Evolutionary conservation across 2,329 filamentous ascomycete genomes (phyloP).

Genomic region (Ceratocystis albifundus): DNA sequence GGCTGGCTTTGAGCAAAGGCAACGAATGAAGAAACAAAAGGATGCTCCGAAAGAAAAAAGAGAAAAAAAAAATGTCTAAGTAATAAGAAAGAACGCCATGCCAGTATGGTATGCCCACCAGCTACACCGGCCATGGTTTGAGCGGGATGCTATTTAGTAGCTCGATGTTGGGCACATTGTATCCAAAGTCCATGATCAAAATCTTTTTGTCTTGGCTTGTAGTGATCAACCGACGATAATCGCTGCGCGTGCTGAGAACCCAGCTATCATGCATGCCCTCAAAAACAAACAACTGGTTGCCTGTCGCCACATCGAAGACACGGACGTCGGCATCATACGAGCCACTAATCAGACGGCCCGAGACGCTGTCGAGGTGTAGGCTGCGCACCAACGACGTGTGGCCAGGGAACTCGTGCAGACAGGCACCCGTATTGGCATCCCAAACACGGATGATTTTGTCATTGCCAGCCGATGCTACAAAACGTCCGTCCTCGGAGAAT

Average conservation of each 20-base stretch:
- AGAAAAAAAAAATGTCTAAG: neutral
- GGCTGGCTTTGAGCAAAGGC: neutral
- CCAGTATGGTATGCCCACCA: neutral
- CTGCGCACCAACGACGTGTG: constrained; percentile 81
- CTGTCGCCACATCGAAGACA: constrained; percentile 78
- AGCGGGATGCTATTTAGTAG: constrained; percentile 40
- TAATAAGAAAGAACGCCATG: neutral
- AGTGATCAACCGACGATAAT: constrained; percentile 87
- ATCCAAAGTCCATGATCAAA: constrained; percentile 84
- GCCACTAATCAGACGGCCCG: constrained; percentile 75
- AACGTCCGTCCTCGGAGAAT: constrained; percentile 88
- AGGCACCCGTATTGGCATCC: constrained; percentile 80
- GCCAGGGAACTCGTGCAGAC: constrained; percentile 67
- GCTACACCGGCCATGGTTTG: neutral
- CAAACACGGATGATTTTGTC: constrained; percentile 94
- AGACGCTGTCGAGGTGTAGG: constrained; percentile 78
- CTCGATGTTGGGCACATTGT: constrained; percentile 44
- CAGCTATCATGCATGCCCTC: constrained; percentile 94
- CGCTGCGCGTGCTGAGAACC: constrained; percentile 91
- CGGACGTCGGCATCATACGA: constrained; percentile 95
- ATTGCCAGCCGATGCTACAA: constrained; percentile 86
- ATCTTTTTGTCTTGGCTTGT: constrained; percentile 91
- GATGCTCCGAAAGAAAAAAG: neutral
- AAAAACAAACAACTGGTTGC: constrained; percentile 67
- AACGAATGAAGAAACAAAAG: constrained; percentile 8